A percentile compares a stretch with the other conserved stretches of the same genome.
phyloP scores from a whole-genome alignment of 1,139 yeast genomes.

The Groenewaldozyma auringiensis region DNA sequence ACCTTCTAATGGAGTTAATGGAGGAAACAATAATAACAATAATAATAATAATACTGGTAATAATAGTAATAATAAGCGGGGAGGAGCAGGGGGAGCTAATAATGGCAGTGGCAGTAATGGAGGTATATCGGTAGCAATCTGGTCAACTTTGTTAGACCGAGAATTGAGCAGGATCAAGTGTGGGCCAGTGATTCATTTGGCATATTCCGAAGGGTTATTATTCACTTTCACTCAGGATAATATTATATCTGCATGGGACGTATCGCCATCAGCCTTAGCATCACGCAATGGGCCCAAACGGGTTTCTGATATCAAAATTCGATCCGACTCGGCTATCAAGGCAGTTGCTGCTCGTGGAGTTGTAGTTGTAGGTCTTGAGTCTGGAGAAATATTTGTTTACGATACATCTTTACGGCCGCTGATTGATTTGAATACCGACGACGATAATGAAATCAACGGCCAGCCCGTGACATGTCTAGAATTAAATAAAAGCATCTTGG shows the following conservation, averaged over 20 bases:
- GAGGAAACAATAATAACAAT: neutral
- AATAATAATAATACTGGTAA: too few species aligned
- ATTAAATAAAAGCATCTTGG: neutral
- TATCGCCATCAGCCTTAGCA: neutral
- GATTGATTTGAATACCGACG: neutral
- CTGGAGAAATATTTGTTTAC: neutral
- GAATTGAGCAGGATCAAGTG: neutral
- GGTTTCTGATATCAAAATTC: neutral
- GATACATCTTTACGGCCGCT: neutral
- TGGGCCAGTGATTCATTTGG: neutral
- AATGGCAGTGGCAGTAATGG: neutral
- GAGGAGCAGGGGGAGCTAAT: neutral
- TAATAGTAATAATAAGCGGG: neutral
- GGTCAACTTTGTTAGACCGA: neutral
- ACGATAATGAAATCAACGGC: neutral
- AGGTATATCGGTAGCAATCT: neutral
- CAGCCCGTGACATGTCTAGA: slow-evolving; percentile 1
- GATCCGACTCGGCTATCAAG: neutral
- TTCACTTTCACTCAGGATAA: neutral
- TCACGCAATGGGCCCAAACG: neutral
- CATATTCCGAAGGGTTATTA: neutral
- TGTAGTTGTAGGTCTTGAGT: neutral
- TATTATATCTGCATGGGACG: neutral
- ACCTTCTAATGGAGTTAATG: neutral
- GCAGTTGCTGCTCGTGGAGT: slow-evolving; percentile 1